Evolutionary conservation across 2,329 filamentous ascomycete species (phyloP).

Genomic region (Colletotrichum trifolii): DNA sequence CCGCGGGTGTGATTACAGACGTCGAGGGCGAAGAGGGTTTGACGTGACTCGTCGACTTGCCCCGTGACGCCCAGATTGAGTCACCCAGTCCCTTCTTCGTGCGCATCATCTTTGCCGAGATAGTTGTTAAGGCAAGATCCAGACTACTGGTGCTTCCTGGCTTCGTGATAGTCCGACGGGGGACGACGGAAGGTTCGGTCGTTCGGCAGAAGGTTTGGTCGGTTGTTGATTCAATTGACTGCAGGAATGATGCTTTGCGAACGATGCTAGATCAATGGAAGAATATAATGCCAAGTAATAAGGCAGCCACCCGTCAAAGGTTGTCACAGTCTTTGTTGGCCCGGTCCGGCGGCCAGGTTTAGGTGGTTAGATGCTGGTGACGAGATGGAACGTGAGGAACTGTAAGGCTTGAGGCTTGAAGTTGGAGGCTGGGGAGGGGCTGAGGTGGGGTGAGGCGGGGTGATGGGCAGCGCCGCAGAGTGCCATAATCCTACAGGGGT

Average conservation of each 20-base stretch:
- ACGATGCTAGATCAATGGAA: not conserved
- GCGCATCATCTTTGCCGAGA: constrained; percentile 5
- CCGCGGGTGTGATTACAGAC: constrained; percentile 20
- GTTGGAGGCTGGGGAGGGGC: no score
- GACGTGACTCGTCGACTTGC: not conserved
- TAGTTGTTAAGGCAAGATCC: no score
- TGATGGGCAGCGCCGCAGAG: no score
- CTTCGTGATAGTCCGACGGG: not conserved
- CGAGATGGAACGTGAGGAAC: constrained; percentile 27
- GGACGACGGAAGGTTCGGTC: not conserved
- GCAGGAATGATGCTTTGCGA: not conserved
- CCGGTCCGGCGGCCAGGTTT: not conserved
- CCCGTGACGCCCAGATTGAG: constrained; percentile 34
- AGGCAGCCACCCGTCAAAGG: no score
- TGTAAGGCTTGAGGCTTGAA: constrained; percentile 12
- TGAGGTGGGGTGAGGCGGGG: no score
- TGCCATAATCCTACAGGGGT: no score
- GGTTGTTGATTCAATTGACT: no score
- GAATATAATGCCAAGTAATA: not conserved
- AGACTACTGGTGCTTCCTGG: no score
- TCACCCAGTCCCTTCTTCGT: constrained; percentile 15
- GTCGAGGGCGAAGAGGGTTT: not conserved
- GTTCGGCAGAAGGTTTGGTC: no score
- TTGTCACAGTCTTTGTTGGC: constrained; percentile 11
- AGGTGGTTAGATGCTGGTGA: not conserved